A percentile compares a stretch with the other conserved stretches of the same genome.
Evolutionary conservation across 305 asterid genomes (phyloP).

Genomic region (Fraxinus baroniana): DNA sequence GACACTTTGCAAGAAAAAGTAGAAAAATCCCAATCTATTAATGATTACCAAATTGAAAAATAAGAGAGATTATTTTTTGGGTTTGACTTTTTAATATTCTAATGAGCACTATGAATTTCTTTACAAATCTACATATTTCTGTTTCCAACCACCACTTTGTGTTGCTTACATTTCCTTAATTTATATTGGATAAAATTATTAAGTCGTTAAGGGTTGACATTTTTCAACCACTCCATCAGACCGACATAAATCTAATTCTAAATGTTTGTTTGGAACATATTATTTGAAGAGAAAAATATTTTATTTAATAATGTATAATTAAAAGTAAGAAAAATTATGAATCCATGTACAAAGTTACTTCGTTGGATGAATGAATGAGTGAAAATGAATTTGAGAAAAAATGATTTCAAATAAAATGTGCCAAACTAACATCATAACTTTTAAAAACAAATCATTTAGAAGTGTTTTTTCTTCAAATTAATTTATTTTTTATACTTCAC

Average conservation of each 20-base stretch:
- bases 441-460: neutral
- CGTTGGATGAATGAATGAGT: neutral
- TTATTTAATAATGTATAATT: neutral
- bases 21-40: neutral
- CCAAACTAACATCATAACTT: neutral
- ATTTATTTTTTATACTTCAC: too few relatives aligned
- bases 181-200: neutral
- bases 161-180: conserved; percentile 3
- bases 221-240: neutral
- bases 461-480: neutral
- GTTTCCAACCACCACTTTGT: conserved; percentile 33
- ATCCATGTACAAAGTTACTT: too few relatives aligned
- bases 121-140: conserved; percentile 9
- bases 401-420: neutral
- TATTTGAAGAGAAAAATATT: neutral
- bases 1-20: neutral
- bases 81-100: neutral
- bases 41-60: neutral
- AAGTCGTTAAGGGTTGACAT: neutral
- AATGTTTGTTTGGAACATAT: neutral
- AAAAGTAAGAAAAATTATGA: too few relatives aligned
- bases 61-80: neutral
- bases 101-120: neutral
- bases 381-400: too few relatives aligned
- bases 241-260: neutral